Conservation (phyloP, 306 rosid species). For the Lithocarpus polystachyus region DNA sequence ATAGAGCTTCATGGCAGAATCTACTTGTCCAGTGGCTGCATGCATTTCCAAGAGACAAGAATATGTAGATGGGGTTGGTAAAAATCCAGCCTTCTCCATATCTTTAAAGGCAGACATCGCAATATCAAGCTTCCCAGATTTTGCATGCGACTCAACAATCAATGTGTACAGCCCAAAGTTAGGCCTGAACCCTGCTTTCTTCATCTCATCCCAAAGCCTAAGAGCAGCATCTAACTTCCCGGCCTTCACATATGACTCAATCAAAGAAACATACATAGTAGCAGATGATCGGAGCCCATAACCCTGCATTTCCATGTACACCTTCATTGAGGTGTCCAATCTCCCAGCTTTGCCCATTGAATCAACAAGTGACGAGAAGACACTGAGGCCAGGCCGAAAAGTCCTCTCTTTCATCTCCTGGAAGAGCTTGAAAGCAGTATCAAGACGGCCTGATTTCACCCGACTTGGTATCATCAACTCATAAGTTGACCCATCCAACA, state of each 20-base stretch:
- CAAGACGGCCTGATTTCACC: slow-evolving; percentile 93
- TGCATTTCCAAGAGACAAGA: slow-evolving; percentile 94
- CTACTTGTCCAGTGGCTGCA: slow-evolving; percentile 86
- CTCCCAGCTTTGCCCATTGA: slow-evolving; percentile 96
- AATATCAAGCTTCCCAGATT: slow-evolving; percentile 87
- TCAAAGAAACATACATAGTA: slow-evolving; percentile 60
- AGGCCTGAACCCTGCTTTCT: slow-evolving; percentile 80
- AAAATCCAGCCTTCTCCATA: slow-evolving; percentile 97
- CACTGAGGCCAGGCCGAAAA: slow-evolving; percentile 55
- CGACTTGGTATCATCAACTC: slow-evolving; percentile 88
- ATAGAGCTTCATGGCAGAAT: slow-evolving; percentile 83
- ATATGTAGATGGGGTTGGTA: slow-evolving; percentile 88
- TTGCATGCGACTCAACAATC: slow-evolving; percentile 85
- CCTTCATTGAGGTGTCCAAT: slow-evolving; percentile 77
- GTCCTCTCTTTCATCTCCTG: slow-evolving; percentile 76
- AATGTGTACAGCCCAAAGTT: slow-evolving; percentile 91
- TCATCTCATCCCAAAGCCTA: slow-evolving; percentile 95
- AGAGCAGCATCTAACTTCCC: slow-evolving; percentile 87
- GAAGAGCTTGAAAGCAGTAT: slow-evolving; percentile 85
- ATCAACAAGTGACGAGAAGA: slow-evolving; percentile 78
- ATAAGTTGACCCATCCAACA: slow-evolving; percentile 72
- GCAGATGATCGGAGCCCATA: slow-evolving; percentile 71
- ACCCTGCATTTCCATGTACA: slow-evolving; percentile 87
- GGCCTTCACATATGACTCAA: slow-evolving; percentile 88
- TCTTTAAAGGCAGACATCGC: slow-evolving; percentile 83